Evolutionary conservation across 495 filamentous ascomycete species (phyloP), one percentile per base, ranked within the genome.

Genomic region (Neurospora pannonica): DNA sequence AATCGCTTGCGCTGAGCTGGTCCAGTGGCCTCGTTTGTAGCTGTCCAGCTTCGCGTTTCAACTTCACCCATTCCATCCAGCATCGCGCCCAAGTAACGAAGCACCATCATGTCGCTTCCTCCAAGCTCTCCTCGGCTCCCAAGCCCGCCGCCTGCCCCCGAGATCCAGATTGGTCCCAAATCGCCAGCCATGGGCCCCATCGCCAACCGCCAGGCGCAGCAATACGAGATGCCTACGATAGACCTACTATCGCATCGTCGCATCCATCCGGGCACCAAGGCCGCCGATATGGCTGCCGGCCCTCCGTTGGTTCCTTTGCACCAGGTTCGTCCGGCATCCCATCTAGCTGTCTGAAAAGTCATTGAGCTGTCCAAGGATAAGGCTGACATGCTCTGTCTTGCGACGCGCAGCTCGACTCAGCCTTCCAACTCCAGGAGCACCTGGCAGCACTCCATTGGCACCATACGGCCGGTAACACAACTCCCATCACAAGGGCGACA

Each of bases 371-470:
- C 21, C 62, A 39, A 36, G 60, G 70, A 72, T 73, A 37, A 40
- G 71, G 75, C 38, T 71, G 31, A 74, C 62, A 38, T 54, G 39
- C n/a, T 67, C 38, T 38, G 24, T 38, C 42, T 5, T 72, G 39
- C 19, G 38, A 43, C 21, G 11, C 9, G 60, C 79, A 95, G 89
- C 91, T 99, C 79, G 94, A 98, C 80, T 97, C 94, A 11, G 92
- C 96, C 72, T 99, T 99, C 80, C 96, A 97, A 82, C 90, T 98
- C n/a, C 96, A 97, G 81, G 96, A 99, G 85, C 97, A 99, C 80
- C 90, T 99, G 70, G 94, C 95, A 83, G 92, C 97, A 17, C 89
- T 98, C 13, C 92, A 97, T 83, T 88, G 93, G 81, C 83, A 90
- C 78, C 91, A 92, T 83, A 97, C 93, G 2, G 86, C 89, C 73